Base-by-base conservation (phyloP, 2,329 filamentous ascomycete species). In the Helicocarpus griseus region DNA sequence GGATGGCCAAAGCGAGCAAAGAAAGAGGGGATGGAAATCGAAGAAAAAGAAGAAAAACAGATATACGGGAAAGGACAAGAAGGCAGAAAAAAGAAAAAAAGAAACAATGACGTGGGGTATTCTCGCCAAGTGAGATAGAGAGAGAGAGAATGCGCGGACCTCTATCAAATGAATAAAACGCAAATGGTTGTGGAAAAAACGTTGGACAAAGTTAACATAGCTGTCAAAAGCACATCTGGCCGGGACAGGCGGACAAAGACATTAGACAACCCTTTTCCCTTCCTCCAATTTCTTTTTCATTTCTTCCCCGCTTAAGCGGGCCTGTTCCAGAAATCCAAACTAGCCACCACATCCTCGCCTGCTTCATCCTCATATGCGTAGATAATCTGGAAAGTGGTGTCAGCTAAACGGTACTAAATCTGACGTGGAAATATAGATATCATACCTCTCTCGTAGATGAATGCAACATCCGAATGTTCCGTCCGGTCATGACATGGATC, bases 281-380 rank as follows among this genome's bases (percentile, higher is more conserved):
- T n/a, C n/a, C 2, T 21, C 19, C 36, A 33, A 11, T n/a, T 41
- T 40, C 19, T 49, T 41, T 49, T 7, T n/a, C 24, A 21, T 22
- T 40, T 36, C 28, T 45, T 19, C 7, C 3, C 31, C 46, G 49
- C 29, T 45, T 53, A 53, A 50, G 48, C 41, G 49, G 58, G 51
- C 57, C 75, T 83, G 73, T 83, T 88, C 91, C 91, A 98, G 75
- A 98, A 98, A 73, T 98, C 93, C 65, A 98, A 81, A 56, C 89
- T 89, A 61, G 93, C 89, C 57, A 98, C 86, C 49, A 95, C 84
- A 65, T 98, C 93, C 65, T 94, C 88, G 60, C 93, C 91, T 58
- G 82, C 77, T 68, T 98, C 93, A 64, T 97, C 91, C 74, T 98
- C 93, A 67, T 96, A 96, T 46, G 93, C 91, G 71, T 96, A 97